phyloP scores from a whole-genome alignment of 1,284 basidiomycete genomes.

The Peniophora sp. region DNA sequence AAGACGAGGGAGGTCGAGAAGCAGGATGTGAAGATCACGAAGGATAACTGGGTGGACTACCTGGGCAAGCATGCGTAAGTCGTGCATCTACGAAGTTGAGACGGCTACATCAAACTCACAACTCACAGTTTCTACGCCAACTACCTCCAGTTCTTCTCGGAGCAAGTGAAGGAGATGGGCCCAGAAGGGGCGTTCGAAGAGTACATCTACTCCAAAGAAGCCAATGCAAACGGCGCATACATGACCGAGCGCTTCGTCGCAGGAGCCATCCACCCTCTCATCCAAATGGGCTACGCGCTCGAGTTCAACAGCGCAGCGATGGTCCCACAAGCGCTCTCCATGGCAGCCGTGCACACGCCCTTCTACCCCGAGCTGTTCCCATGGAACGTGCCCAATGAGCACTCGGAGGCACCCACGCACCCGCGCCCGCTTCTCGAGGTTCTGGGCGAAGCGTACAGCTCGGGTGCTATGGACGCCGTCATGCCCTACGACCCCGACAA shows the following conservation, averaged over 20 bases:
- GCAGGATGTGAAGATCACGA: constrained; percentile 29
- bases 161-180: constrained; percentile 36
- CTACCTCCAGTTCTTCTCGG: constrained; percentile 51
- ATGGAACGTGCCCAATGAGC: constrained; percentile 9
- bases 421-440: constrained; percentile 38
- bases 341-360: constrained; percentile 39
- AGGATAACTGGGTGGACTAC: constrained; percentile 47
- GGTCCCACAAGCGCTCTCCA: constrained; percentile 52
- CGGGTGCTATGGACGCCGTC: constrained; percentile 40
- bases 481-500: constrained; percentile 44
- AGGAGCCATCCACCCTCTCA: constrained; percentile 54
- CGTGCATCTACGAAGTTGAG: too few species aligned
- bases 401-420: constrained; percentile 1
- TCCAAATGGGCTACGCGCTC: constrained; percentile 56
- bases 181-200: constrained; percentile 35
- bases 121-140: constrained; percentile 40
- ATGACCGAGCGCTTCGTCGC: constrained; percentile 52
- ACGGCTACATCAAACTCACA: not conserved
- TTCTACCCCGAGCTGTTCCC: constrained; percentile 28
- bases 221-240: constrained; percentile 35
- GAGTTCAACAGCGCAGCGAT: constrained; percentile 52
- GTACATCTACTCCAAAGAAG: constrained; percentile 45
- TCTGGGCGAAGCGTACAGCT: constrained; percentile 45
- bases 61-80: constrained; percentile 47
- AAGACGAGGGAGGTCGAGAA: constrained; percentile 23